Evolutionary conservation across 2,329 filamentous ascomycete genomes (phyloP).

Genomic region (Purpureocillium lavendulum): DNA sequence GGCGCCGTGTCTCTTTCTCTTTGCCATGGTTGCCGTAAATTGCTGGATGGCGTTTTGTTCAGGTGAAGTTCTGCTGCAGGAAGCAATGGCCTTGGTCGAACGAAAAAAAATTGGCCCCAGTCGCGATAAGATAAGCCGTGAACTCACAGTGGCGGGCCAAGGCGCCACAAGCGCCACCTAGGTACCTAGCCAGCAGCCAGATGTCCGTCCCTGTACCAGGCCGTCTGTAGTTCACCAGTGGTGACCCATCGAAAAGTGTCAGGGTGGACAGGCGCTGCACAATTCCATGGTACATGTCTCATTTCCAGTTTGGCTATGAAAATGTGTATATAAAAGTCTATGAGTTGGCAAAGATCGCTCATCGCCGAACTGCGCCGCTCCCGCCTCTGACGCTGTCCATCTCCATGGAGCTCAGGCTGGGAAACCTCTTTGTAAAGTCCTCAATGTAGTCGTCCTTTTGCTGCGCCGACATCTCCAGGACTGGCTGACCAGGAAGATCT

Average conservation of each 20-base stretch:
- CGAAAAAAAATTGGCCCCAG: constrained; percentile 2
- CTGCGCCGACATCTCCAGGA: constrained; percentile 45
- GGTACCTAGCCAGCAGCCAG: no score
- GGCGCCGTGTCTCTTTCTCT: constrained; percentile 38
- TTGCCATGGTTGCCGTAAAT: constrained; percentile 27
- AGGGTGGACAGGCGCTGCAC: no score
- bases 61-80: no score
- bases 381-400: constrained; percentile 59
- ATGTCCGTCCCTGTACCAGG: no score
- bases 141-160: neutral
- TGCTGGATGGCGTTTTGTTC: no score
- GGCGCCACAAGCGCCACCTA: no score
- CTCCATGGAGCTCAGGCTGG: constrained; percentile 76
- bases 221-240: no score
- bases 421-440: constrained; percentile 78
- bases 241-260: no score
- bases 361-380: constrained; percentile 19
- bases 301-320: no score
- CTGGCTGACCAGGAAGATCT: constrained; percentile 38
- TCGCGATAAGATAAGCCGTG: constrained; percentile 5
- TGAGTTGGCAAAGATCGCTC: constrained; percentile 2
- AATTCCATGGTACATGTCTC: no score
- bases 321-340: no score
- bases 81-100: neutral
- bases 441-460: constrained; percentile 58